These are phyloP conservation scores for Hygrophoropsis aurantiaca DNA, from an alignment of 768 basidiomycete species.

Conservation along the genomic window DNA sequence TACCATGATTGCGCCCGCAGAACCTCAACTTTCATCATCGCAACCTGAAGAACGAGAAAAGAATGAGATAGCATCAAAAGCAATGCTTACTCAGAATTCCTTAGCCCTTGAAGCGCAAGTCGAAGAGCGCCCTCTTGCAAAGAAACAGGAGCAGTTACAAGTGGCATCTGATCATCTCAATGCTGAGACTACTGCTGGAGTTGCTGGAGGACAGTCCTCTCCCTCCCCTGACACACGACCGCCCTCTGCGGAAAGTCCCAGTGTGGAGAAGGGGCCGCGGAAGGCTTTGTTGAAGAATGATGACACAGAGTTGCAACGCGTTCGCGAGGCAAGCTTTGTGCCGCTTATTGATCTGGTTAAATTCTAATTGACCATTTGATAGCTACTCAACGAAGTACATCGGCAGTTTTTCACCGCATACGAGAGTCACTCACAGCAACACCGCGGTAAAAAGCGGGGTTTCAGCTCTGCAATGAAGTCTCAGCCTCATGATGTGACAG, in stretches of 20 bases:
- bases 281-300: conserved; percentile 87
- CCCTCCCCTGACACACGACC: conserved; percentile 13
- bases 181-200: conserved; percentile 10
- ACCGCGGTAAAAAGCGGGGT: conserved; percentile 28
- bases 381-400: conserved; percentile 87
- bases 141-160: conserved; percentile 78
- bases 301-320: conserved; percentile 76
- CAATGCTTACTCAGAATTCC: conserved; percentile 67
- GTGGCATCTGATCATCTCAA: conserved; percentile 37
- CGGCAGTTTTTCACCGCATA: conserved; percentile 70
- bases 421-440: conserved; percentile 38
- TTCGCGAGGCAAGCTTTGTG: conserved; percentile 59
- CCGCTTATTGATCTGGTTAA: background rate
- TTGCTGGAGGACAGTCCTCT: background rate
- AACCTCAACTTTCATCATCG: conserved; percentile 9
- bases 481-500: conserved; percentile 73
- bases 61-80: conserved; percentile 47
- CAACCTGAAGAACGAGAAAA: conserved; percentile 42
- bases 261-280: conserved; percentile 47
- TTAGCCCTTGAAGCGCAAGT: conserved; percentile 81
- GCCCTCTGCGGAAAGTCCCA: conserved; percentile 19
- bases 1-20: conserved; percentile 16
- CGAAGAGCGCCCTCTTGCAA: conserved; percentile 83
- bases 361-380: conserved; percentile 3
- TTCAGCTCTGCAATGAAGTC: conserved; percentile 21